phyloP scores from a whole-genome alignment of 163 green algal species.

The Scenedesmus sp. region DNA sequence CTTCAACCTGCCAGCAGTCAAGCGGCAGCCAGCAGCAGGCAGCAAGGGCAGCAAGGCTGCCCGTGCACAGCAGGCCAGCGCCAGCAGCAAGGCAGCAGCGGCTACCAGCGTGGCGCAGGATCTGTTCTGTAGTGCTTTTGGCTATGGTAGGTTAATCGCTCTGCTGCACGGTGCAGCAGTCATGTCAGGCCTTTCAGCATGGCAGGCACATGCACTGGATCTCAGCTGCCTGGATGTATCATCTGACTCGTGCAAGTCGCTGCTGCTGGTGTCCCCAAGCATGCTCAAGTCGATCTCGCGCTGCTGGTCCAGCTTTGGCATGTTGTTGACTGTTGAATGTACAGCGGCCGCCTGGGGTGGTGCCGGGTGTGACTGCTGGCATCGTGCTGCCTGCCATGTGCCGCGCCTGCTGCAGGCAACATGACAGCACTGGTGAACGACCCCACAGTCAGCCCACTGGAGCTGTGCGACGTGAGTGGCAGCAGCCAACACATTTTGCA shows the following conservation, averaged over 20 bases:
- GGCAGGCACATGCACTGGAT: neutral
- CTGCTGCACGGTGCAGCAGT: neutral
- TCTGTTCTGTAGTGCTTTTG: slow-evolving; percentile 33
- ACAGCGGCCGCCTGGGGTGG: too few relatives aligned
- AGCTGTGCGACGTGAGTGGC: neutral
- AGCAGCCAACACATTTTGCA: neutral
- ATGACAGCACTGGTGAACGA: slow-evolving; percentile 28
- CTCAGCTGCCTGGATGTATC: neutral
- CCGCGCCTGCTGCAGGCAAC: slow-evolving; percentile 10
- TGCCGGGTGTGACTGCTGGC: neutral
- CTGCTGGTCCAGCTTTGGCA: neutral
- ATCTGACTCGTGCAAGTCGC: neutral
- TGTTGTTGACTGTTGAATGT: neutral
- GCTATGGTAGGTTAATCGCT: neutral
- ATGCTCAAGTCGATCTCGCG: neutral
- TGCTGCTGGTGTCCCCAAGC: too few relatives aligned
- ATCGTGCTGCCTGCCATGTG: neutral
- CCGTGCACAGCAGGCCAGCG: neutral
- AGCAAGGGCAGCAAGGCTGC: neutral
- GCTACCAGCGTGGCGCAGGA: neutral
- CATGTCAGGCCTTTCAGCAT: neutral
- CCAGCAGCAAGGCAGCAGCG: neutral
- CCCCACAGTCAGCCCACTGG: slow-evolving; percentile 1
- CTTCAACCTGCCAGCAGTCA: neutral
- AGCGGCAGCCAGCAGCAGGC: neutral